Percentiles rank a stretch among this genome's conserved stretches.
Evolutionary conservation across 2,329 filamentous ascomycete species (phyloP).

Genomic region (Xylaria hypoxylon): DNA sequence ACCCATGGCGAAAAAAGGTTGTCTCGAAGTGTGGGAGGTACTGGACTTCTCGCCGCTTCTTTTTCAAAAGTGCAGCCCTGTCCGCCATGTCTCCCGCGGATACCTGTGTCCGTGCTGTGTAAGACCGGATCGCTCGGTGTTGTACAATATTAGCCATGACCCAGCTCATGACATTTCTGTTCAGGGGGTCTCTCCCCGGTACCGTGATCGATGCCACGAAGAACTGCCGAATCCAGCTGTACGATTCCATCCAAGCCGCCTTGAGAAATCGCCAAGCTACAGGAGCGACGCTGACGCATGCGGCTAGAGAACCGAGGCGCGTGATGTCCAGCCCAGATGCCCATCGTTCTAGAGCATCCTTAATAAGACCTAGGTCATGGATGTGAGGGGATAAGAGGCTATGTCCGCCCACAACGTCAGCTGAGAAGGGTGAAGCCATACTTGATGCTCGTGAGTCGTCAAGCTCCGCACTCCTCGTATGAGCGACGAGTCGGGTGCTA

Average conservation of each 20-base stretch:
- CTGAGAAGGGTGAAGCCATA: constrained; percentile 43
- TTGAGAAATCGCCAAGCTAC: constrained; percentile 55
- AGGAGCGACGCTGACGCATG: constrained; percentile 57
- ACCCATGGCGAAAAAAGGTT: constrained; percentile 62
- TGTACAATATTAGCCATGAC: constrained; percentile 55
- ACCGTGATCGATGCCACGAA: constrained; percentile 60
- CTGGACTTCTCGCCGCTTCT: constrained; percentile 56
- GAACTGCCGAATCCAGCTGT: constrained; percentile 56
- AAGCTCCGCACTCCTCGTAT: constrained; percentile 9
- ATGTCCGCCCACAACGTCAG: constrained; percentile 40
- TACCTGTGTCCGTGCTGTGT: constrained; percentile 59
- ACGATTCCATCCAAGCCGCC: constrained; percentile 53
- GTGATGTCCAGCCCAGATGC: constrained; percentile 58
- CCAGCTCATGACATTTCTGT: constrained; percentile 60
- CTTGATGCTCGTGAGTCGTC: not conserved
- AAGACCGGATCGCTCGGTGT: constrained; percentile 54
- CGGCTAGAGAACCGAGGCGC: constrained; percentile 58
- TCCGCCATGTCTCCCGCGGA: constrained; percentile 51
- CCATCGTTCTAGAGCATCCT: constrained; percentile 55
- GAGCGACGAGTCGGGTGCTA: constrained; percentile 11
- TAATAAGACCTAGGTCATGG: constrained; percentile 53
- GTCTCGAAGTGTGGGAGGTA: constrained; percentile 60
- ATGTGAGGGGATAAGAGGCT: constrained; percentile 46
- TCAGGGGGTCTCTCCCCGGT: constrained; percentile 58
- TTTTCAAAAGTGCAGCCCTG: constrained; percentile 56